A percentile compares a stretch with the other conserved stretches of the same genome.
Conservation (phyloP, 2,329 filamentous ascomycete genomes). For the Didymella sp. region DNA sequence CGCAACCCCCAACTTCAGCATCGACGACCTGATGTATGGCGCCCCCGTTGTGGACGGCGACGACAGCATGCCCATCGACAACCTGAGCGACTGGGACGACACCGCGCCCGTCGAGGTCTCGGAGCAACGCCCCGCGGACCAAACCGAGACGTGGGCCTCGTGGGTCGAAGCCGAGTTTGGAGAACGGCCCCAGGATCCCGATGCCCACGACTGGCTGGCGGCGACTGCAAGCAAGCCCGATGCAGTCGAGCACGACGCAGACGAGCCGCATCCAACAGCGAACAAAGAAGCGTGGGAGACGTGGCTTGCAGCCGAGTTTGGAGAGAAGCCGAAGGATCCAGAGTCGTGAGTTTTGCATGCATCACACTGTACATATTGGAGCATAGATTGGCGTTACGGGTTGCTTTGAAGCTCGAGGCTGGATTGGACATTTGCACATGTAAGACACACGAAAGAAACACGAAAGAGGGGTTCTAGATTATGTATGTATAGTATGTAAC, state of each 20-base stretch:
- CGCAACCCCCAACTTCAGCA: conserved; percentile 3
- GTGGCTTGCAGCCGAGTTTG: conserved; percentile 18
- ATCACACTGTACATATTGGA: neutral
- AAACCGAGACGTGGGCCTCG: conserved; percentile 33
- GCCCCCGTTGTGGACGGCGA: conserved; percentile 8
- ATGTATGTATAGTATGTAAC: conserved; percentile 1
- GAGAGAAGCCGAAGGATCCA: conserved; percentile 2
- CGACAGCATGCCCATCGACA: conserved; percentile 4
- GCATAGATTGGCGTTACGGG: conserved; percentile 20
- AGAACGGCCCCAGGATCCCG: conserved; percentile 30
- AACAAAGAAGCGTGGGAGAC: conserved; percentile 13
- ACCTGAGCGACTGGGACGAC: conserved; percentile 16
- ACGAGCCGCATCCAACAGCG: conserved; percentile 4
- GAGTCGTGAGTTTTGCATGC: neutral
- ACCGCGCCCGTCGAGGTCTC: neutral
- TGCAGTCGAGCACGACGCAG: neutral
- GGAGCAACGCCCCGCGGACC: conserved; percentile 10
- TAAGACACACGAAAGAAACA: neutral
- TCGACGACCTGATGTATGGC: conserved; percentile 15
- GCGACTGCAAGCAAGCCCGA: conserved; percentile 1
- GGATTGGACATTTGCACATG: neutral
- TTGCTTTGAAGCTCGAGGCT: too few species aligned
- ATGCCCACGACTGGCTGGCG: conserved; percentile 22
- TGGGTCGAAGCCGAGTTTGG: conserved; percentile 43
- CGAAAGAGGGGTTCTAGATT: too few species aligned